Evolutionary conservation across 139 green algal genomes (phyloP).

Genomic region (Pseudopediastrum boryanum): DNA sequence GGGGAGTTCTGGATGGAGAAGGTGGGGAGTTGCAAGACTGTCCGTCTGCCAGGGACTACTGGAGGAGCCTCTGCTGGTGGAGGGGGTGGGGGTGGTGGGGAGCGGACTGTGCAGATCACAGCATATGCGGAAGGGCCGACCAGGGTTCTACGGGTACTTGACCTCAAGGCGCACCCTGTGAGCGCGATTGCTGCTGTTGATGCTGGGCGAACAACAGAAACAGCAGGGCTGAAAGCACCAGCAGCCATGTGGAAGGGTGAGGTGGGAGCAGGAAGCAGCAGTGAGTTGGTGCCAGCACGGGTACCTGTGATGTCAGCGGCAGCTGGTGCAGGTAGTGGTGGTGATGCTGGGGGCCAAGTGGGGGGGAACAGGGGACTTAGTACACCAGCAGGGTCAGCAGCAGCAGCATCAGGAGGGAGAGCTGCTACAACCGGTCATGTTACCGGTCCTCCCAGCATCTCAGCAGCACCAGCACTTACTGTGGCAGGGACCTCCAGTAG

Average conservation of each 20-base stretch:
- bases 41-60: neutral
- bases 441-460: neutral
- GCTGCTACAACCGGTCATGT: neutral
- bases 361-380: neutral
- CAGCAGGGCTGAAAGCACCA: too few relatives aligned
- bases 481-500: neutral
- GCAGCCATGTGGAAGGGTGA: neutral
- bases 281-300: neutral
- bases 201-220: too few relatives aligned
- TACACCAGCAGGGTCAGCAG: neutral
- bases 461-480: neutral
- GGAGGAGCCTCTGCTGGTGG: neutral
- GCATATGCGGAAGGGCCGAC: slow-evolving; percentile 71
- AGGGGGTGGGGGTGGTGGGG: neutral
- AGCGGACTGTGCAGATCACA: slow-evolving; percentile 15
- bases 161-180: slow-evolving; percentile 51
- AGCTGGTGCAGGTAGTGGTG: neutral
- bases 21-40: slow-evolving; percentile 30
- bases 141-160: slow-evolving; percentile 67
- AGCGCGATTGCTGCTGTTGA: too few relatives aligned
- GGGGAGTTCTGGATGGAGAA: slow-evolving; percentile 69
- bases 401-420: neutral
- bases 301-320: slow-evolving; percentile 15
- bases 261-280: too few relatives aligned
- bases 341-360: neutral